These are phyloP conservation scores for Chlorella sorokiniana DNA, from an alignment of 139 green algal genomes.

Conservation along the genomic window DNA sequence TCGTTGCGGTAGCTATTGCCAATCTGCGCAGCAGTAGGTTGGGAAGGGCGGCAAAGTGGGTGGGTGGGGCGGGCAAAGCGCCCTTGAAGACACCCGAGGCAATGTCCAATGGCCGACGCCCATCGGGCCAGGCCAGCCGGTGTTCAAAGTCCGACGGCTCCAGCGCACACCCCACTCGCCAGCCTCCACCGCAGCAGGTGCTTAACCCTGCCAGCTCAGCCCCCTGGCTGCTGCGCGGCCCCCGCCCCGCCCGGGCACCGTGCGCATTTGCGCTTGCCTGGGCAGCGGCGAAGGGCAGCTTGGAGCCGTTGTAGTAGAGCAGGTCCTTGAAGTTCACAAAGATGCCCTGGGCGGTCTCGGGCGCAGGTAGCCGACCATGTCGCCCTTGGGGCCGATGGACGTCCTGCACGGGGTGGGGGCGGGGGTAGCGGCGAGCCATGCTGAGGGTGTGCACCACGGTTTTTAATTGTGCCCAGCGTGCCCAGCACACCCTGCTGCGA, in stretches of 20 bases:
- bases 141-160: too few relatives aligned
- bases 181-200: too few relatives aligned
- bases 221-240: neutral
- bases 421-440: neutral
- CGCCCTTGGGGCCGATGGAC: slow-evolving; percentile 84
- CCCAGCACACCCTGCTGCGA: too few relatives aligned
- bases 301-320: slow-evolving; percentile 97
- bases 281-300: slow-evolving; percentile 97
- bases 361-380: slow-evolving; percentile 86
- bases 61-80: neutral
- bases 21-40: slow-evolving; percentile 70
- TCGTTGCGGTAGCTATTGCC: slow-evolving; percentile 97
- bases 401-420: slow-evolving; percentile 44
- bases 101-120: too few relatives aligned
- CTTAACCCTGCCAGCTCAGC: too few relatives aligned
- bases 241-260: neutral
- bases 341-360: slow-evolving; percentile 91
- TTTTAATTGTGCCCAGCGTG: too few relatives aligned
- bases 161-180: too few relatives aligned
- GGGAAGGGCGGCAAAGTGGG: too few relatives aligned
- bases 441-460: too few relatives aligned
- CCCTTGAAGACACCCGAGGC: too few relatives aligned
- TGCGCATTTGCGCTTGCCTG: slow-evolving; percentile 51
- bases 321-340: slow-evolving; percentile 96
- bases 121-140: too few relatives aligned